Conservation (phyloP, 805 yeast genomes). For the Candida mattraensis region DNA sequence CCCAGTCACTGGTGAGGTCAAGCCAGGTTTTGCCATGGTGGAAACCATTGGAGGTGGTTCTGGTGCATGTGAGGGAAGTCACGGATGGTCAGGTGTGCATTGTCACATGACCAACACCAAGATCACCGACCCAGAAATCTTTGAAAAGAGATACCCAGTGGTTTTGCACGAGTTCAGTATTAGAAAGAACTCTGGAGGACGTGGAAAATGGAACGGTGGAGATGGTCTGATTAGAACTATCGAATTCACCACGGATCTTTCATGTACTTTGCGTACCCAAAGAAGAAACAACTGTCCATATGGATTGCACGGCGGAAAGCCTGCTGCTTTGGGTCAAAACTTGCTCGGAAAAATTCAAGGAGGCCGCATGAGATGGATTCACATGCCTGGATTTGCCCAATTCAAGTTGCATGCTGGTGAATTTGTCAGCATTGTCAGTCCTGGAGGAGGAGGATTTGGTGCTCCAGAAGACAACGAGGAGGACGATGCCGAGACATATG, state of each 20-base stretch:
- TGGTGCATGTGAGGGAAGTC: slow-evolving; percentile 47
- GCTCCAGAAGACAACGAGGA: slow-evolving; percentile 28
- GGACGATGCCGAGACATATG: slow-evolving; percentile 32
- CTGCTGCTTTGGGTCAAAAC: slow-evolving; percentile 47
- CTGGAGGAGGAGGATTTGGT: slow-evolving; percentile 50
- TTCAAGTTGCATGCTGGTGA: slow-evolving; percentile 40
- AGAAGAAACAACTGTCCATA: slow-evolving; percentile 53
- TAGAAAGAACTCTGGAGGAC: slow-evolving; percentile 48
- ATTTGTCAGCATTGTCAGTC: slow-evolving; percentile 38
- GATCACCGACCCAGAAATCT: slow-evolving; percentile 53
- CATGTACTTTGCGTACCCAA: slow-evolving; percentile 48
- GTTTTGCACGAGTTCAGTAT: slow-evolving; percentile 45
- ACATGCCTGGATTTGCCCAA: slow-evolving; percentile 39
- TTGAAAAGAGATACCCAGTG: slow-evolving; percentile 52
- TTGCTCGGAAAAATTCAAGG: slow-evolving; percentile 34
- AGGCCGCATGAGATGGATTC: slow-evolving; percentile 32
- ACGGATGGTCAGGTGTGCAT: slow-evolving; percentile 42
- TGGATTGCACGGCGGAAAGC: slow-evolving; percentile 53
- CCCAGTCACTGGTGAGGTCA: slow-evolving; percentile 15
- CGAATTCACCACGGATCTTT: slow-evolving; percentile 40
- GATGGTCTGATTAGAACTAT: slow-evolving; percentile 51
- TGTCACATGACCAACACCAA: slow-evolving; percentile 56
- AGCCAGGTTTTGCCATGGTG: slow-evolving; percentile 28
- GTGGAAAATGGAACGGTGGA: slow-evolving; percentile 49
- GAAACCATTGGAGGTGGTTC: slow-evolving; percentile 58